These are phyloP conservation scores for Trypanosoma mega DNA, from an alignment of 208 protist species.

Conservation along the genomic window DNA sequence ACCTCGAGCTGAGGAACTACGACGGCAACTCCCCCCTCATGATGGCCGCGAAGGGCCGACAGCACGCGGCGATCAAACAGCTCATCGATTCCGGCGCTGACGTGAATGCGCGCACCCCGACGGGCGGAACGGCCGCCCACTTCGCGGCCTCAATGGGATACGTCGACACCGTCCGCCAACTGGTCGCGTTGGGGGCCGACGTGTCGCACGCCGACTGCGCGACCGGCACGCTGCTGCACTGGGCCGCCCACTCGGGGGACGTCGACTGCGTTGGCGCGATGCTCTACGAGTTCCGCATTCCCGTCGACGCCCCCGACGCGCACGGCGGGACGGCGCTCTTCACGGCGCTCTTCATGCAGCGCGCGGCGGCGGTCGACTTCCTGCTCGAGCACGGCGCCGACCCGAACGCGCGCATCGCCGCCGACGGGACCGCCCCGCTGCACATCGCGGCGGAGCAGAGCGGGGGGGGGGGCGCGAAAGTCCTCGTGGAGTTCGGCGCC, in stretches of 20 bases:
- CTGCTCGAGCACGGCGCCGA: slow-evolving; percentile 86
- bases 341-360: slow-evolving; percentile 83
- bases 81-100: slow-evolving; percentile 70
- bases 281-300: slow-evolving; percentile 80
- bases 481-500: slow-evolving; percentile 69
- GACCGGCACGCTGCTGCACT: slow-evolving; percentile 83
- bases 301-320: slow-evolving; percentile 64
- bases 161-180: slow-evolving; percentile 58
- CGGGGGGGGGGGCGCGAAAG: slow-evolving; percentile 66
- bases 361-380: slow-evolving; percentile 74
- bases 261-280: slow-evolving; percentile 71
- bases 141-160: slow-evolving; percentile 79
- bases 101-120: slow-evolving; percentile 54
- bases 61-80: slow-evolving; percentile 54
- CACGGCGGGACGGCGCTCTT: slow-evolving; percentile 85
- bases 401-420: slow-evolving; percentile 48
- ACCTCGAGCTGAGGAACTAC: slow-evolving; percentile 72
- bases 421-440: slow-evolving; percentile 77
- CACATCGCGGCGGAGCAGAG: slow-evolving; percentile 84
- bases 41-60: slow-evolving; percentile 75
- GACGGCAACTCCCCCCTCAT: slow-evolving; percentile 86
- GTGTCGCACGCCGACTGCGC: slow-evolving; percentile 45
- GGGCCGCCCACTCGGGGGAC: slow-evolving; percentile 81
- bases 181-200: slow-evolving; percentile 63
- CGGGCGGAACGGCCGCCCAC: slow-evolving; percentile 70